These are phyloP conservation scores for Botrytis fragariae DNA, from an alignment of 2,329 filamentous ascomycete genomes.

Conservation along the genomic window DNA sequence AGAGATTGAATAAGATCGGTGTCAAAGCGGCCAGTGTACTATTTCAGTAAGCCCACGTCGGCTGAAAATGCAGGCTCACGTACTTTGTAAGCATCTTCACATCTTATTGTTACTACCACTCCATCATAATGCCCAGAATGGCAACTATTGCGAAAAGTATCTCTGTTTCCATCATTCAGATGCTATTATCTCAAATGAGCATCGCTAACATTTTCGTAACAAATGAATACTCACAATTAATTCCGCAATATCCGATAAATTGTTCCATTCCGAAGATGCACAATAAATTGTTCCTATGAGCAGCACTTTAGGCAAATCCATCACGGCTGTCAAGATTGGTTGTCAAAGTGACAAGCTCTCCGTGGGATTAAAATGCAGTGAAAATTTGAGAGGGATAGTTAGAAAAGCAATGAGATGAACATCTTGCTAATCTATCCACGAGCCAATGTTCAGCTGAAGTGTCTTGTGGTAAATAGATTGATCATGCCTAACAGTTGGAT, in stretches of 20 bases:
- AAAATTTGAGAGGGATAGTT: background rate
- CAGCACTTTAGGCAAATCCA: background rate
- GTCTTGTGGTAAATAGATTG: background rate
- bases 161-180: background rate
- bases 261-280: background rate
- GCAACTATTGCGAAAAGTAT: background rate
- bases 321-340: background rate
- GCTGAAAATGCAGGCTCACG: background rate
- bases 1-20: conserved; percentile 60
- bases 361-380: no score
- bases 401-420: background rate
- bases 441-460: background rate
- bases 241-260: background rate
- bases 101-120: background rate
- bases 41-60: no score
- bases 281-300: background rate
- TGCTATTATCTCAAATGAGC: background rate
- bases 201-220: background rate
- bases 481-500: background rate
- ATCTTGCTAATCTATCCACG: background rate
- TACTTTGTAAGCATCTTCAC: background rate
- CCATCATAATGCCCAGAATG: background rate
- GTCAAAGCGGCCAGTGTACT: conserved; percentile 60
- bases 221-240: background rate
- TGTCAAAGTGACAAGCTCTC: background rate